phyloP scores from a whole-genome alignment of 352 stramenopile species.

The Phytophthora fragariae region DNA sequence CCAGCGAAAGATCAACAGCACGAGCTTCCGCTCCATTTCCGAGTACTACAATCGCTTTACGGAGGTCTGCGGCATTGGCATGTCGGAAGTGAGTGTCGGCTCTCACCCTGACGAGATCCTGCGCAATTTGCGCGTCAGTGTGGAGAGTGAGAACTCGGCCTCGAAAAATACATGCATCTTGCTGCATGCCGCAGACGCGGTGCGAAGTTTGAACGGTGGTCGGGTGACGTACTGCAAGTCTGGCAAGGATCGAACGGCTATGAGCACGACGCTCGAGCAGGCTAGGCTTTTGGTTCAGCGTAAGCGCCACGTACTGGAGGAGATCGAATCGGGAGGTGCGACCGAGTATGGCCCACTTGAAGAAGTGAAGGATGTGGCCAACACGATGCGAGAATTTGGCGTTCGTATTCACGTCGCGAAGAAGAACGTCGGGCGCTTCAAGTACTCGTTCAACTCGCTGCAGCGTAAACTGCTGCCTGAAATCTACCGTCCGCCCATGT shows the following conservation, averaged over 20 bases:
- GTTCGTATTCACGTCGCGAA: constrained; percentile 95
- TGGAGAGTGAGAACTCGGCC: constrained; percentile 77
- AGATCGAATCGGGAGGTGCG: constrained; percentile 62
- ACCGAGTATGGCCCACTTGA: constrained; percentile 67
- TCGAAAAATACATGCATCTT: constrained; percentile 92
- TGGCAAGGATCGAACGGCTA: constrained; percentile 98
- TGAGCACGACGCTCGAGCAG: constrained; percentile 97
- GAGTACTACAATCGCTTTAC: constrained; percentile 83
- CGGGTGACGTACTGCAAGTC: constrained; percentile 97
- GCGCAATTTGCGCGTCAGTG: constrained; percentile 65
- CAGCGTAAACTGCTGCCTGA: constrained; percentile 96
- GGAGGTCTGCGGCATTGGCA: constrained; percentile 41
- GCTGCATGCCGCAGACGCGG: constrained; percentile 80
- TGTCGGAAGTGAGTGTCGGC: constrained; percentile 60
- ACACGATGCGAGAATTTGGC: constrained; percentile 92
- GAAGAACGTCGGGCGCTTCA: constrained; percentile 96
- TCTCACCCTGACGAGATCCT: constrained; percentile 76
- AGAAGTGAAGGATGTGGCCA: constrained; percentile 84
- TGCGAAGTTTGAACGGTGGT: constrained; percentile 92
- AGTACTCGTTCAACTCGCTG: constrained; percentile 98
- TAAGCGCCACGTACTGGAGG: constrained; percentile 75
- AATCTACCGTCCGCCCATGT: constrained; percentile 90
- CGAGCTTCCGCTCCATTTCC: constrained; percentile 71
- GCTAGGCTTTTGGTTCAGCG: constrained; percentile 88
- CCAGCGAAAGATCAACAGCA: constrained; percentile 86